Evolutionary conservation across 1,284 basidiomycete species (phyloP).

Genomic region (Cutaneotrichosporon arboriforme): DNA sequence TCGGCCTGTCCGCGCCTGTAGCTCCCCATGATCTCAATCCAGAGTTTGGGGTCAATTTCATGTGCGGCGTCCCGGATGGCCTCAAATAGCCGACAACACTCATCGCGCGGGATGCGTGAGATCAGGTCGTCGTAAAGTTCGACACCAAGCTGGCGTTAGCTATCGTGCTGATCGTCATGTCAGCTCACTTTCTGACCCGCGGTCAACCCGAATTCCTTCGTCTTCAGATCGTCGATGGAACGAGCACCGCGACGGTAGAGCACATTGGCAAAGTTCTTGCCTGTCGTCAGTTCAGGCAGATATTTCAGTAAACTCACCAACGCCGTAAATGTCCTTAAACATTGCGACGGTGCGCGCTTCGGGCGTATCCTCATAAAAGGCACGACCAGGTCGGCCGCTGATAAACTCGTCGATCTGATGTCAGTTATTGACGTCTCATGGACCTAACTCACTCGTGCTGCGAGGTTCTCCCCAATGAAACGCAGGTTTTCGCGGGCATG

Average conservation of each 20-base stretch:
- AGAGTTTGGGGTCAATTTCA: slow-evolving; percentile 63
- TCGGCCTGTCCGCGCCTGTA: slow-evolving; percentile 70
- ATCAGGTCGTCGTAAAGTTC: slow-evolving; percentile 62
- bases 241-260: slow-evolving; percentile 74
- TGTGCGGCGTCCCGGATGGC: slow-evolving; percentile 65
- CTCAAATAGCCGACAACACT: slow-evolving; percentile 68
- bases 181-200: slow-evolving; percentile 55
- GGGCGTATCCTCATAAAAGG: slow-evolving; percentile 40
- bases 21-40: slow-evolving; percentile 82
- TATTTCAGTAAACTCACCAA: slow-evolving; percentile 54
- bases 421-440: neutral
- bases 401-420: slow-evolving; percentile 45
- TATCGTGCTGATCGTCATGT: neutral
- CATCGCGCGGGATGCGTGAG: slow-evolving; percentile 78
- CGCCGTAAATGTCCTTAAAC: slow-evolving; percentile 77
- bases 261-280: slow-evolving; percentile 58
- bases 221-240: slow-evolving; percentile 66
- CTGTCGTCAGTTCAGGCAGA: slow-evolving; percentile 41
- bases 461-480: slow-evolving; percentile 64
- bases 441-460: slow-evolving; percentile 56
- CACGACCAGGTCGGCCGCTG: slow-evolving; percentile 30
- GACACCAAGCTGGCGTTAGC: slow-evolving; percentile 57
- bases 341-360: slow-evolving; percentile 40
- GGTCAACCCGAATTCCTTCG: slow-evolving; percentile 51
- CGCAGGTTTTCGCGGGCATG: slow-evolving; percentile 63